Conservation (phyloP, 2,329 filamentous ascomycete species). For the Dryadomyces quercus-mongolicae region DNA sequence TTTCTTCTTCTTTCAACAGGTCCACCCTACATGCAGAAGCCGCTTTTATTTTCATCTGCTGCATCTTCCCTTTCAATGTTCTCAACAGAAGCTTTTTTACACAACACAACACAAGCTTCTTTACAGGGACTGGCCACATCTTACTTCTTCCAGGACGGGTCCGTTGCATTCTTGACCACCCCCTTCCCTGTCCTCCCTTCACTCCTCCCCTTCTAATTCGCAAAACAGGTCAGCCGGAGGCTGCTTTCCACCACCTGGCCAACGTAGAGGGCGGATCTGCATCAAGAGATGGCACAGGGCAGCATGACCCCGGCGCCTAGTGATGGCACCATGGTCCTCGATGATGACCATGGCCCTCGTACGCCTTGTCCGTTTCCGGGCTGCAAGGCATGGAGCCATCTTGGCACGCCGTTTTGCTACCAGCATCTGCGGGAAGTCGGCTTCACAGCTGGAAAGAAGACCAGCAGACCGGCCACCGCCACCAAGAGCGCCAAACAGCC, state of each 20-base stretch:
- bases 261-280: not conserved
- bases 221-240: not conserved
- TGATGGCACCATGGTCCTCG: not conserved
- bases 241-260: not conserved
- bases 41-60: not conserved
- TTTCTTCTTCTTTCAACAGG: not conserved
- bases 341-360: not conserved
- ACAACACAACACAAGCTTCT: too few species aligned
- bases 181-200: too few species aligned
- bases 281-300: not conserved
- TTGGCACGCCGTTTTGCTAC: not conserved
- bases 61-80: too few species aligned
- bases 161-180: too few species aligned
- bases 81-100: too few species aligned
- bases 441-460: not conserved
- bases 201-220: not conserved
- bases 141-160: too few species aligned
- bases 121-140: too few species aligned
- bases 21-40: not conserved
- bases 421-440: not conserved
- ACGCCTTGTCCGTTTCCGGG: not conserved
- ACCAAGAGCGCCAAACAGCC: too few species aligned
- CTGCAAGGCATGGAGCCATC: not conserved
- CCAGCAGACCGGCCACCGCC: too few species aligned
- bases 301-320: not conserved